Evolutionary conservation across 345 rosid species (phyloP).

Genomic region (Murraya koenigii): DNA sequence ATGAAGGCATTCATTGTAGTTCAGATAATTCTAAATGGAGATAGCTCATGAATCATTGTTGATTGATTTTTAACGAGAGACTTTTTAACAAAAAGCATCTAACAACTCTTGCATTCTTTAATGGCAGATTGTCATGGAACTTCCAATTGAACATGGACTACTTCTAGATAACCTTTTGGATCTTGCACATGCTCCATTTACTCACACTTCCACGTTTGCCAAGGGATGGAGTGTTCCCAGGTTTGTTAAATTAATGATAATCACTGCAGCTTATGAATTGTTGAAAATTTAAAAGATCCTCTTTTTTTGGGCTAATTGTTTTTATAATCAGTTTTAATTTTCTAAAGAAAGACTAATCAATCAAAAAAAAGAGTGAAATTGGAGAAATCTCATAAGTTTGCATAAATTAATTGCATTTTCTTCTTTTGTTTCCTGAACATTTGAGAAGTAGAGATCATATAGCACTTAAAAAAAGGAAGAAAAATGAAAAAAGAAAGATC

Average conservation of each 20-base stretch:
- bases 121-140: constrained; percentile 90
- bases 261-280: neutral
- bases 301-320: neutral
- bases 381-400: neutral
- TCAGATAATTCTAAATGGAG: neutral
- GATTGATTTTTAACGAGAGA: neutral
- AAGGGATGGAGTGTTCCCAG: constrained; percentile 98
- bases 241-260: constrained; percentile 36
- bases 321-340: neutral
- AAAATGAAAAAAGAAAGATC: no score
- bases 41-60: neutral
- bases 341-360: neutral
- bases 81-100: neutral
- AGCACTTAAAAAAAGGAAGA: no score
- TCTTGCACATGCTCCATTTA: constrained; percentile 97
- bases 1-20: neutral
- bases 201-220: constrained; percentile 96
- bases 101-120: constrained; percentile 12
- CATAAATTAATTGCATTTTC: neutral
- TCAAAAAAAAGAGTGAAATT: neutral
- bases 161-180: constrained; percentile 95
- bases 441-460: no score
- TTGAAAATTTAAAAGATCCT: neutral
- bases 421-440: neutral
- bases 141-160: constrained; percentile 96